Evolutionary conservation across 148 eudicot species (phyloP).

Genomic region (Chenopodium suecicum): DNA sequence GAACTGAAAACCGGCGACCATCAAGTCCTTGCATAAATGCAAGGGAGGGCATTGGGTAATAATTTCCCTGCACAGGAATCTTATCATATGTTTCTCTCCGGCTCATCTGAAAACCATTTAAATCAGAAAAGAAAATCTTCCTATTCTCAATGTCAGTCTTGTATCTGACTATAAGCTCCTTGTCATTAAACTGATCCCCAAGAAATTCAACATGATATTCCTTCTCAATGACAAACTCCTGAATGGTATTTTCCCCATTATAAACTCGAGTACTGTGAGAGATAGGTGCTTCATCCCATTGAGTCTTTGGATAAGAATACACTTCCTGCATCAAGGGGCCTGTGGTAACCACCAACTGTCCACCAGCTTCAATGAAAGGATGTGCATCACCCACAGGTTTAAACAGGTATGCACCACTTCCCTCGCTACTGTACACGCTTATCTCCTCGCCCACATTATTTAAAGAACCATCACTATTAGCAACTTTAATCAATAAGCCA

Average conservation of each 20-base stretch:
- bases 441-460: constrained; percentile 67
- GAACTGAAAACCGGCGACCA: constrained; percentile 86
- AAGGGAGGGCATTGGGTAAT: constrained; percentile 96
- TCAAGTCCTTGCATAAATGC: constrained; percentile 79
- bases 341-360: constrained; percentile 57
- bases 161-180: constrained; percentile 81
- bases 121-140: constrained; percentile 75
- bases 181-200: constrained; percentile 57
- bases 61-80: constrained; percentile 94
- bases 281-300: constrained; percentile 63
- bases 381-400: constrained; percentile 80
- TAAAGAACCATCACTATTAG: constrained; percentile 47
- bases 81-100: constrained; percentile 92
- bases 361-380: constrained; percentile 50
- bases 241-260: constrained; percentile 50
- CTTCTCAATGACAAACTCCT: constrained; percentile 78
- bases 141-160: constrained; percentile 75
- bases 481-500: constrained; percentile 68
- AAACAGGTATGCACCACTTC: constrained; percentile 92
- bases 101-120: constrained; percentile 98
- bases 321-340: constrained; percentile 88
- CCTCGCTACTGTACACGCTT: constrained; percentile 75
- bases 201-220: constrained; percentile 94
- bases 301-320: constrained; percentile 70
- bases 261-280: constrained; percentile 89